Base-by-base conservation (phyloP, 352 stramenopile genomes). In the Blastocystis hominis region DNA sequence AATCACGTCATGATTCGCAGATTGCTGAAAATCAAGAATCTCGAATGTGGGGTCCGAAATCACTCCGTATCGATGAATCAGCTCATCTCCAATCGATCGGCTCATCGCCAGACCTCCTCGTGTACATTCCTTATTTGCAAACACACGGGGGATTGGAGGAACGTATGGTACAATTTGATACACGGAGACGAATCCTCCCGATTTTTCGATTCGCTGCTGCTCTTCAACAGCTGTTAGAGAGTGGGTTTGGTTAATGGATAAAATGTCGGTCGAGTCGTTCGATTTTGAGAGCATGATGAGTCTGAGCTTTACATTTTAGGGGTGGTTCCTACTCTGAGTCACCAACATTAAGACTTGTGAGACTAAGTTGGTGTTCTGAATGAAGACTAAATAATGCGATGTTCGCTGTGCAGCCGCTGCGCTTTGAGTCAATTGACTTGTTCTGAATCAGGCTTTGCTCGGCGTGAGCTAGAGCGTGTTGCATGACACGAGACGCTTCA, bases 41-140 rank as follows among this genome's bases (percentile, higher is more conserved):
- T 78, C 50, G 24, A 24, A n/a, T 40, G 68, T 62, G 7, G 50
- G 50, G 5, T 61, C 42, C 1, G 68, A 78, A 42, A 62, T 62
- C 5, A 78, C 68, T 13, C 68, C 68, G 50, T 46, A 78, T 6
- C 50, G 44, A 50, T 78, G 68, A 2, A 78, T 78, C 20, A 78
- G 68, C 68, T 78, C 34, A 34, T 78, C 68, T 20, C 68, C 68
- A 61, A 78, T 55, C 15, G 44, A 62, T 36, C 68, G 68, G 56
- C 68, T 78, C 68, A 78, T 78, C 34, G 68, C 68, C 24, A 78
- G 46, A 9, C 68, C 68, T 6, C 68, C 68, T 63, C 68, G 68
- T 17, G 68, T 78, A 34, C 68, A 78, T 34, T 78, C 44, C 50
- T 78, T 62, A 42, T 78, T 62, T 9, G 50, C 50, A 50, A 78